Percentiles rank a stretch among this genome's conserved stretches.
phyloP scores from a whole-genome alignment of 208 protist genomes.

The Leishmania tropica region DNA sequence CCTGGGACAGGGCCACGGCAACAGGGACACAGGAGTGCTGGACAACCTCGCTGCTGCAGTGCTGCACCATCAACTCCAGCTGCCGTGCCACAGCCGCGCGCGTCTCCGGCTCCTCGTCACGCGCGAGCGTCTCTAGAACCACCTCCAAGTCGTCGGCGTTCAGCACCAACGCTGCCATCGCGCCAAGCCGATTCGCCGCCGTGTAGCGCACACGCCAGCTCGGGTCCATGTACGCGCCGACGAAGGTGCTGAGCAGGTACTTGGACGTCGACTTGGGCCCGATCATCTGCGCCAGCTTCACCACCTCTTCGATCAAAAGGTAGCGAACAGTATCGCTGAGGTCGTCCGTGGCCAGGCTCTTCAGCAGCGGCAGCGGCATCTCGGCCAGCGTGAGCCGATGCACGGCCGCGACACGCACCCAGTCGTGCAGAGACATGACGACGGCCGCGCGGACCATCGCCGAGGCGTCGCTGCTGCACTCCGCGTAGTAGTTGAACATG shows the following conservation, averaged over 20 bases:
- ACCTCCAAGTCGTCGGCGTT: slow-evolving; percentile 50
- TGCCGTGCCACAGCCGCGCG: slow-evolving; percentile 70
- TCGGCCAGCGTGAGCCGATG: slow-evolving; percentile 53
- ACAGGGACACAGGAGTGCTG: slow-evolving; percentile 39
- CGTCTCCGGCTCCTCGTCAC: slow-evolving; percentile 71
- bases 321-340: slow-evolving; percentile 78
- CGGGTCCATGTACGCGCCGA: slow-evolving; percentile 46
- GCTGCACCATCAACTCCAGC: slow-evolving; percentile 38
- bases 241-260: slow-evolving; percentile 56
- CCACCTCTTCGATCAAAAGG: slow-evolving; percentile 53
- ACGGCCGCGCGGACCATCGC: slow-evolving; percentile 62
- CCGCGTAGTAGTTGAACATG: slow-evolving; percentile 70
- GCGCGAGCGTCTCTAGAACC: slow-evolving; percentile 47
- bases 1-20: slow-evolving; percentile 51
- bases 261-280: slow-evolving; percentile 51
- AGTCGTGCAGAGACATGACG: slow-evolving; percentile 56
- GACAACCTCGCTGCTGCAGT: slow-evolving; percentile 24
- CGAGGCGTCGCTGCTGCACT: slow-evolving; percentile 55
- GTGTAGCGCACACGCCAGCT: slow-evolving; percentile 85
- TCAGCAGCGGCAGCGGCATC: slow-evolving; percentile 68
- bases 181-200: slow-evolving; percentile 50
- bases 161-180: slow-evolving; percentile 43
- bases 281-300: slow-evolving; percentile 50
- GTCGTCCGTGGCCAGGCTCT: slow-evolving; percentile 60
- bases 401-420: slow-evolving; percentile 57